A percentile compares a stretch with the other conserved stretches of the same genome.
phyloP scores from a whole-genome alignment of 2,329 filamentous ascomycete species.

The Fonsecaea multimorphosa region DNA sequence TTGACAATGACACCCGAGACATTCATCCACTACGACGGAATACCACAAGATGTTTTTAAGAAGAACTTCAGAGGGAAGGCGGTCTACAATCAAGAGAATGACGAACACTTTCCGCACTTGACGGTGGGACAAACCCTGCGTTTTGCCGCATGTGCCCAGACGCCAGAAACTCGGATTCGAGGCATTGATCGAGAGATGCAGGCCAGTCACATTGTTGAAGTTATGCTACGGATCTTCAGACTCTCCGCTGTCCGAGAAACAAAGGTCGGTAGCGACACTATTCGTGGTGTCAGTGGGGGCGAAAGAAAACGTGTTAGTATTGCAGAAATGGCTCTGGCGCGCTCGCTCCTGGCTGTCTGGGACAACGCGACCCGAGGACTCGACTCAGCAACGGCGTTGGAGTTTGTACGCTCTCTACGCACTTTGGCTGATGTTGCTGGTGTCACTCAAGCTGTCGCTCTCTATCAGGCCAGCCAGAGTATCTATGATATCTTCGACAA shows the following conservation, averaged over 20 bases:
- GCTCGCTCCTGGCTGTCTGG: slow-evolving; percentile 57
- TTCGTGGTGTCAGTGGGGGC: slow-evolving; percentile 71
- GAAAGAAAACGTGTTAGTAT: slow-evolving; percentile 74
- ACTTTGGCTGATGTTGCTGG: slow-evolving; percentile 57
- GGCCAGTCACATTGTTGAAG: slow-evolving; percentile 15
- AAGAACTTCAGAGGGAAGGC: slow-evolving; percentile 55
- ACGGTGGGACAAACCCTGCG: slow-evolving; percentile 61
- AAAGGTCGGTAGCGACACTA: slow-evolving; percentile 70
- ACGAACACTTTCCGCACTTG: slow-evolving; percentile 58
- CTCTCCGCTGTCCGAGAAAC: slow-evolving; percentile 67
- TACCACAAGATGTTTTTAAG: slow-evolving; percentile 62
- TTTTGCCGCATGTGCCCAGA: slow-evolving; percentile 54
- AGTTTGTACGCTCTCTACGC: slow-evolving; percentile 61
- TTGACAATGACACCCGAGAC: not conserved
- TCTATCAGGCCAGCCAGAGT: slow-evolving; percentile 61
- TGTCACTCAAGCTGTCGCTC: slow-evolving; percentile 59
- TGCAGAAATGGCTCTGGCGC: slow-evolving; percentile 58
- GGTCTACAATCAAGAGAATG: slow-evolving; percentile 61
- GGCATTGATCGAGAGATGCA: slow-evolving; percentile 19
- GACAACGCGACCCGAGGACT: slow-evolving; percentile 59
- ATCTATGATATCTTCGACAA: slow-evolving; percentile 71
- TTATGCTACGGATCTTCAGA: slow-evolving; percentile 68
- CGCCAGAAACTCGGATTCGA: slow-evolving; percentile 13
- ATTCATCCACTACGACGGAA: slow-evolving; percentile 63
- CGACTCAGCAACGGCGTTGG: slow-evolving; percentile 62